Conservation (phyloP, 352 stramenopile species). For the Phytophthora sansomeana region DNA sequence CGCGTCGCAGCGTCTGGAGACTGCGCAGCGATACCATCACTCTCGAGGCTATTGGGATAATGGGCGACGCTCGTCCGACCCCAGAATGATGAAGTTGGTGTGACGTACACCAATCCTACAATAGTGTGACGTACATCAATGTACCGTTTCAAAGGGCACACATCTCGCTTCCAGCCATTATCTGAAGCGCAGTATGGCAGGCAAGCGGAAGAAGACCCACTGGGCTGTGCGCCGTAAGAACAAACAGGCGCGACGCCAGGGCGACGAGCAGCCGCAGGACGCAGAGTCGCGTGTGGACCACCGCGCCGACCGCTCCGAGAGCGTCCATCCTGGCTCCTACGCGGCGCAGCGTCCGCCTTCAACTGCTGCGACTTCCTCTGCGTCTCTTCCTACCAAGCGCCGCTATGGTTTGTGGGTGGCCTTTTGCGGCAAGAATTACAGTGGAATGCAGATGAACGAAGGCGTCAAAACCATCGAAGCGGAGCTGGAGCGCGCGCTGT, state of each 20-base stretch:
- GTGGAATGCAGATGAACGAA: slow-evolving; percentile 92
- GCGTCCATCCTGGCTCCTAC: slow-evolving; percentile 82
- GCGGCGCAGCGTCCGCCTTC: slow-evolving; percentile 53
- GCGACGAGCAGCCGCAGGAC: slow-evolving; percentile 31
- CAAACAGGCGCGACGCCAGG: slow-evolving; percentile 61
- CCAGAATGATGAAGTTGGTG: slow-evolving; percentile 23
- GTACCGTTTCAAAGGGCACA: slow-evolving; percentile 16
- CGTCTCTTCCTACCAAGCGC: slow-evolving; percentile 29
- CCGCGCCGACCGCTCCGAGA: slow-evolving; percentile 63
- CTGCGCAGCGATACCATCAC: slow-evolving; percentile 42
- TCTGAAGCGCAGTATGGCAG: slow-evolving; percentile 26
- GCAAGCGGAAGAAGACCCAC: slow-evolving; percentile 78
- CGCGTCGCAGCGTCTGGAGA: slow-evolving; percentile 41
- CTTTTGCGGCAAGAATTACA: slow-evolving; percentile 92
- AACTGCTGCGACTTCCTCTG: neutral
- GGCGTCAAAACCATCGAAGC: slow-evolving; percentile 91
- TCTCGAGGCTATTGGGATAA: slow-evolving; percentile 16
- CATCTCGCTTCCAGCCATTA: slow-evolving; percentile 25
- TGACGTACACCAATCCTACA: neutral
- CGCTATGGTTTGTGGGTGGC: slow-evolving; percentile 86
- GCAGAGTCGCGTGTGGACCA: slow-evolving; percentile 46
- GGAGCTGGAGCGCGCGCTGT: slow-evolving; percentile 90
- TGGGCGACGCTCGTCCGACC: slow-evolving; percentile 18
- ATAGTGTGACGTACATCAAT: slow-evolving; percentile 25
- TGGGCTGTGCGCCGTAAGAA: slow-evolving; percentile 81